Conservation (phyloP, 805 yeast genomes). For the Nakazawaea wyomingensis region DNA sequence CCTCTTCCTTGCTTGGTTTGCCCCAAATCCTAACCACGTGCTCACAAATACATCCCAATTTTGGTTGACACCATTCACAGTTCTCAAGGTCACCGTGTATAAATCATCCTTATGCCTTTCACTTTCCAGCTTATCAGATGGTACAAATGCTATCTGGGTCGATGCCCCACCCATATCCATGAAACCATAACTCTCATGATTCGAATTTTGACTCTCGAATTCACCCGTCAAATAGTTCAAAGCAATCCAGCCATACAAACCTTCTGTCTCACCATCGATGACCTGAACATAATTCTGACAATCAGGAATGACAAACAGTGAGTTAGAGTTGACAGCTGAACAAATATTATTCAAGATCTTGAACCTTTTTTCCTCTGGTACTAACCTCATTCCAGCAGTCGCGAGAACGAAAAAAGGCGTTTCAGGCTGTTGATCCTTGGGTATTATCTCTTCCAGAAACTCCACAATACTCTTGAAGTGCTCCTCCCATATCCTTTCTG, state of each 20-base stretch:
- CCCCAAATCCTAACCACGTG: constrained; percentile 98
- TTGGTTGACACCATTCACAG: constrained; percentile 63
- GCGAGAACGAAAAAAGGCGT: constrained; percentile 92
- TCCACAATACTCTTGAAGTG: constrained; percentile 65
- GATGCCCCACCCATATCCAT: constrained; percentile 99
- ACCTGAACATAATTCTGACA: constrained; percentile 75
- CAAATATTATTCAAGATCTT: constrained; percentile 61
- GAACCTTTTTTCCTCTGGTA: constrained; percentile 49
- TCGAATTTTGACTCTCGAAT: constrained; percentile 37
- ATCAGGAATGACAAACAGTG: constrained; percentile 49
- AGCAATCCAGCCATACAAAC: constrained; percentile 93
- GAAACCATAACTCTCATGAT: constrained; percentile 65
- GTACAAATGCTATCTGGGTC: constrained; percentile 92
- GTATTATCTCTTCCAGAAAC: constrained; percentile 69
- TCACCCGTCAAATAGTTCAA: constrained; percentile 76
- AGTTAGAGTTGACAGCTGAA: constrained; percentile 41
- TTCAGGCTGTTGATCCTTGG: constrained; percentile 46
- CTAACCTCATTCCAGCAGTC: constrained; percentile 93
- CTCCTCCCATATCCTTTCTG: constrained; percentile 56
- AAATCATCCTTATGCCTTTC: constrained; percentile 68
- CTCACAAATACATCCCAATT: constrained; percentile 87
- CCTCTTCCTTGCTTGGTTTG: constrained; percentile 83
- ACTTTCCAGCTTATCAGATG: constrained; percentile 56
- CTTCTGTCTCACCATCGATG: constrained; percentile 94
- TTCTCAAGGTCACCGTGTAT: constrained; percentile 58